Evolutionary conservation across 345 rosid genomes (phyloP).

Genomic region (Iberis pinnata): DNA sequence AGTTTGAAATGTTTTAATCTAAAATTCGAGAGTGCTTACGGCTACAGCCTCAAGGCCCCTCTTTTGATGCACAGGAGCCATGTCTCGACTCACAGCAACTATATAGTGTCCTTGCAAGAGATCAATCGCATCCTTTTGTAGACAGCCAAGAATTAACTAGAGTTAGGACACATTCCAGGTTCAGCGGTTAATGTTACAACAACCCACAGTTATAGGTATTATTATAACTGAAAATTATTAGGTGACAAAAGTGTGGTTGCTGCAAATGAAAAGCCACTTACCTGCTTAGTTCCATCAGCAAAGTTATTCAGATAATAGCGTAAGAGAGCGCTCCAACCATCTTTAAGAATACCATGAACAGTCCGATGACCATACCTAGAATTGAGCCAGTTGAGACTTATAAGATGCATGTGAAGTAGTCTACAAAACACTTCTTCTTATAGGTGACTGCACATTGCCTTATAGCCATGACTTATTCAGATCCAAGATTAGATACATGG

Average conservation of each 20-base stretch:
- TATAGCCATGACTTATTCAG: no score
- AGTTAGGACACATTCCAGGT: not conserved
- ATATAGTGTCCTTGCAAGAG: slow-evolving; percentile 86
- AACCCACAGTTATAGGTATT: no score
- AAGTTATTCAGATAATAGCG: slow-evolving; percentile 97
- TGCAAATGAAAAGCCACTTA: slow-evolving; percentile 7
- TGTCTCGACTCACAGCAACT: slow-evolving; percentile 65
- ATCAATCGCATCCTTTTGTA: slow-evolving; percentile 66
- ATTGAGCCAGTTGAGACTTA: not conserved
- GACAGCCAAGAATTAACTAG: slow-evolving; percentile 1
- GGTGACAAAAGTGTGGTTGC: not conserved
- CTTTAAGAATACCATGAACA: slow-evolving; percentile 68
- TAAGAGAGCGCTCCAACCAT: slow-evolving; percentile 61
- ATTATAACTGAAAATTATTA: no score
- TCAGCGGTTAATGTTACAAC: not conserved
- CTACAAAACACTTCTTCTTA: no score
- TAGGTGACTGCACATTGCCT: no score
- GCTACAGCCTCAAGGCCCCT: slow-evolving; percentile 66
- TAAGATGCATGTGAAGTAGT: no score
- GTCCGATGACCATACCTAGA: slow-evolving; percentile 79
- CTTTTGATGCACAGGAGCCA: slow-evolving; percentile 46
- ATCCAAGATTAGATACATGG: no score
- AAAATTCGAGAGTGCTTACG: slow-evolving; percentile 42
- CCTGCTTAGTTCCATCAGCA: slow-evolving; percentile 88
- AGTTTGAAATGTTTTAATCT: not conserved